Percentiles rank a stretch among this genome's conserved stretches.
Evolutionary conservation across 768 basidiomycete genomes (phyloP).

Genomic region (Mycena albidolilacea): DNA sequence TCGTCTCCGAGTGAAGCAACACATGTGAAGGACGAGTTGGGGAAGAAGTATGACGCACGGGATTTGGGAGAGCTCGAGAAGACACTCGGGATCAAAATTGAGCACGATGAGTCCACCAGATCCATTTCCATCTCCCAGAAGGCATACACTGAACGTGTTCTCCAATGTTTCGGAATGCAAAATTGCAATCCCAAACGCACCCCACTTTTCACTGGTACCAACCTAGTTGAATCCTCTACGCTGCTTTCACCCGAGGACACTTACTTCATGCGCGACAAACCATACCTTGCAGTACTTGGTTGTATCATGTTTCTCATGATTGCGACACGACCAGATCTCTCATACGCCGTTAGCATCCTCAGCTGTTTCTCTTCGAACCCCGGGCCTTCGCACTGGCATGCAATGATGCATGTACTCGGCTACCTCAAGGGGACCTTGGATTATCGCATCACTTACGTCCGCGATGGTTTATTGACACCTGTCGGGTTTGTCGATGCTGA

Average conservation of each 20-base stretch:
- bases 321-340: conserved; percentile 33
- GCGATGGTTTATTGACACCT: background rate
- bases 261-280: conserved; percentile 29
- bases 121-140: conserved; percentile 47
- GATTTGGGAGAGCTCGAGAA: background rate
- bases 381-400: too few species aligned
- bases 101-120: conserved; percentile 16
- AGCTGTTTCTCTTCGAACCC: too few species aligned
- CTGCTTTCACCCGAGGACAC: background rate
- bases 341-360: background rate
- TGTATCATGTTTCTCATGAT: conserved; percentile 36
- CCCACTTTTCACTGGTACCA: background rate
- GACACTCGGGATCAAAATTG: conserved; percentile 49
- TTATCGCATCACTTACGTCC: conserved; percentile 41
- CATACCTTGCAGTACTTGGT: conserved; percentile 28
- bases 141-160: conserved; percentile 42
- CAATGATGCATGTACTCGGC: background rate
- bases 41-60: background rate
- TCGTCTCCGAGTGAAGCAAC: background rate
- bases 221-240: background rate
- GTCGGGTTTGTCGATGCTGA: conserved; percentile 11
- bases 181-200: conserved; percentile 13
- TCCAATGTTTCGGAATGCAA: conserved; percentile 33
- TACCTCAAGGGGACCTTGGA: conserved; percentile 13
- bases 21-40: background rate